Percentiles rank a stretch among this genome's conserved stretches.
Conservation (phyloP, 2,329 filamentous ascomycete species). For the Aquanectria penicillioides region DNA sequence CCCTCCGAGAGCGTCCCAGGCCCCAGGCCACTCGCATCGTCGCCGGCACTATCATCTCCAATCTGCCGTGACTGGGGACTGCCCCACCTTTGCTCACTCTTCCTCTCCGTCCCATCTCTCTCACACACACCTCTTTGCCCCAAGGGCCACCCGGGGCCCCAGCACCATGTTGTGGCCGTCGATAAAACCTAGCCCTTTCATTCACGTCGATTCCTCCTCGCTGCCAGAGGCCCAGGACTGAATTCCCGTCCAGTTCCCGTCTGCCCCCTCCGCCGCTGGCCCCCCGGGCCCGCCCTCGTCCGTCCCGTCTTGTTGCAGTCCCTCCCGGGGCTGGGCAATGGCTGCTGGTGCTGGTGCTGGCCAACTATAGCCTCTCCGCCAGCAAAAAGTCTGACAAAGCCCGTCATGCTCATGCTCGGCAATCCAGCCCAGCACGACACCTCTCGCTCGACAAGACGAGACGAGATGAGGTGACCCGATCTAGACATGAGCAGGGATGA, state of each 20-base stretch:
- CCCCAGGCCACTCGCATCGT: conserved; percentile 37
- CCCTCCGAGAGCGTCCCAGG: conserved; percentile 31
- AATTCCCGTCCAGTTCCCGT: conserved; percentile 16
- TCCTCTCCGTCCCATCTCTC: conserved; percentile 28
- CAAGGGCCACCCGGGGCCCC: conserved; percentile 38
- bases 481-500: conserved; percentile 44
- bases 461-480: conserved; percentile 44
- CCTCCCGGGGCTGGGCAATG: conserved; percentile 15
- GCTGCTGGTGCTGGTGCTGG: conserved; percentile 4
- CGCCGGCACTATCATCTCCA: conserved; percentile 44
- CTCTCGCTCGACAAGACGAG: conserved; percentile 38
- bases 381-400: conserved; percentile 22
- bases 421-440: conserved; percentile 36
- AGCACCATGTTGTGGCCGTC: conserved; percentile 44
- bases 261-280: conserved; percentile 26
- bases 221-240: conserved; percentile 39
- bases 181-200: conserved; percentile 44
- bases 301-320: neutral
- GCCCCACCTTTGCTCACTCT: conserved; percentile 40
- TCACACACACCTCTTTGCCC: conserved; percentile 37
- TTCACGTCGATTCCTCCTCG: conserved; percentile 39
- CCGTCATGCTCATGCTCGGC: conserved; percentile 43
- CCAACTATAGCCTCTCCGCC: conserved; percentile 23
- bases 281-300: conserved; percentile 21
- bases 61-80: conserved; percentile 42